Conservation (phyloP, 805 yeast species). For the Candida pseudofarinosa region DNA sequence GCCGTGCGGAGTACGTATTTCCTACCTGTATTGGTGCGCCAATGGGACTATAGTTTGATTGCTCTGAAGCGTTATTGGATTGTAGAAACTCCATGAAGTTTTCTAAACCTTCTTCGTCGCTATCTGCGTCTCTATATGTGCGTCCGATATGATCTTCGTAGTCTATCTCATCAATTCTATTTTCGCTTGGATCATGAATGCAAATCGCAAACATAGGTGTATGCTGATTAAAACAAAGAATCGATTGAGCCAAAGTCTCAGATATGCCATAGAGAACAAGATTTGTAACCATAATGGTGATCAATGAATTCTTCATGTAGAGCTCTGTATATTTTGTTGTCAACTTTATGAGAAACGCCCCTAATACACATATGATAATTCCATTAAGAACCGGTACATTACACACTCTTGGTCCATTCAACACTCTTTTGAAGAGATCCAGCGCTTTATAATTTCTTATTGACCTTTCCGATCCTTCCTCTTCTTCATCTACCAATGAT, state of each 20-base stretch:
- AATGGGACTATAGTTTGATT: neutral
- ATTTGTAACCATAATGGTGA: conserved; percentile 81
- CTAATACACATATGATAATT: conserved; percentile 46
- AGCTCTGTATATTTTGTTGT: conserved; percentile 56
- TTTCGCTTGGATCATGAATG: neutral
- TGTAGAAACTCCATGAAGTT: conserved; percentile 1
- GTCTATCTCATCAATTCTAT: conserved; percentile 1
- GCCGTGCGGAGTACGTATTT: conserved; percentile 1
- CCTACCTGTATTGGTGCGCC: neutral
- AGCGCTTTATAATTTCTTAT: neutral
- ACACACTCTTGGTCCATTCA: conserved; percentile 35
- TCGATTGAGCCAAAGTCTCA: conserved; percentile 82
- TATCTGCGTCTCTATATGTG: conserved; percentile 1
- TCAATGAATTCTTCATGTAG: conserved; percentile 60
- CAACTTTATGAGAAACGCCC: conserved; percentile 46
- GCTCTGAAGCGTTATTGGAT: neutral
- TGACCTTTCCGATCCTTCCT: neutral
- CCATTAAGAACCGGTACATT: conserved; percentile 58
- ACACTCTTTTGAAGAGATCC: conserved; percentile 13
- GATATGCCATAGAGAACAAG: conserved; percentile 83
- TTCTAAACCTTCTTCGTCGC: conserved; percentile 12
- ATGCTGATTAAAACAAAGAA: conserved; percentile 28
- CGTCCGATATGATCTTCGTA: conserved; percentile 6
- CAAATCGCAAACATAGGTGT: conserved; percentile 19
- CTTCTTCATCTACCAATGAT: neutral